Evolutionary conservation across 208 protist genomes (phyloP).

Genomic region (Trypanosoma vivax): DNA sequence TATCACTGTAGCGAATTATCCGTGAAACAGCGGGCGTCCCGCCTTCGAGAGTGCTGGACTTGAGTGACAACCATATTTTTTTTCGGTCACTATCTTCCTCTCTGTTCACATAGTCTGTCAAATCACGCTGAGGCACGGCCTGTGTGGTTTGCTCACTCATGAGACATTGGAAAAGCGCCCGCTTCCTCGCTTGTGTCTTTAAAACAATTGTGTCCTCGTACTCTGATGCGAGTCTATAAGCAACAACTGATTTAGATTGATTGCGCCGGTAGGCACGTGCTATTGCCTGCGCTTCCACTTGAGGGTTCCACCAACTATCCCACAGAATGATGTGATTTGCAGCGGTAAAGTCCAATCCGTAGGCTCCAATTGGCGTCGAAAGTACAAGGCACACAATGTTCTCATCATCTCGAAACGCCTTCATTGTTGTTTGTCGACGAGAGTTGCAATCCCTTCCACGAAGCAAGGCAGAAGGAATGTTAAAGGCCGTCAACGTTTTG

Average conservation of each 20-base stretch:
- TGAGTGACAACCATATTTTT: slow-evolving; percentile 53
- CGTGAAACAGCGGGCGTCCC: slow-evolving; percentile 30
- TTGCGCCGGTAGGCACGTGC: slow-evolving; percentile 97
- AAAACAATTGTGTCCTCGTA: slow-evolving; percentile 52
- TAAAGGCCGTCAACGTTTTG: slow-evolving; percentile 40
- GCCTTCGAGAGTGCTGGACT: slow-evolving; percentile 35
- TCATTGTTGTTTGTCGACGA: slow-evolving; percentile 39
- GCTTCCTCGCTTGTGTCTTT: slow-evolving; percentile 58
- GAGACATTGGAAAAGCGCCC: slow-evolving; percentile 74
- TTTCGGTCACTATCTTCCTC: slow-evolving; percentile 46
- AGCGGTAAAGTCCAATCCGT: slow-evolving; percentile 97
- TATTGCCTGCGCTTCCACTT: slow-evolving; percentile 96
- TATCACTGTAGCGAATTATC: slow-evolving; percentile 58
- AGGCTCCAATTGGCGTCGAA: slow-evolving; percentile 95
- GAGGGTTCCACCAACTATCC: slow-evolving; percentile 98
- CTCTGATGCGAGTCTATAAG: slow-evolving; percentile 92
- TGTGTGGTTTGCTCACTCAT: slow-evolving; percentile 63
- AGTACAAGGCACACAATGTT: slow-evolving; percentile 82
- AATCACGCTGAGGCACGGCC: slow-evolving; percentile 30
- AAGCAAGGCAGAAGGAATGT: slow-evolving; percentile 49
- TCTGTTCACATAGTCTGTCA: slow-evolving; percentile 48
- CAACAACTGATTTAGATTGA: slow-evolving; percentile 93
- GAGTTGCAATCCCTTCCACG: slow-evolving; percentile 66
- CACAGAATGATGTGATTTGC: slow-evolving; percentile 98
- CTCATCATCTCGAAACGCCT: slow-evolving; percentile 50